Conservation (phyloP, 1,284 basidiomycete species). For the Marasmius tenuissimus region DNA sequence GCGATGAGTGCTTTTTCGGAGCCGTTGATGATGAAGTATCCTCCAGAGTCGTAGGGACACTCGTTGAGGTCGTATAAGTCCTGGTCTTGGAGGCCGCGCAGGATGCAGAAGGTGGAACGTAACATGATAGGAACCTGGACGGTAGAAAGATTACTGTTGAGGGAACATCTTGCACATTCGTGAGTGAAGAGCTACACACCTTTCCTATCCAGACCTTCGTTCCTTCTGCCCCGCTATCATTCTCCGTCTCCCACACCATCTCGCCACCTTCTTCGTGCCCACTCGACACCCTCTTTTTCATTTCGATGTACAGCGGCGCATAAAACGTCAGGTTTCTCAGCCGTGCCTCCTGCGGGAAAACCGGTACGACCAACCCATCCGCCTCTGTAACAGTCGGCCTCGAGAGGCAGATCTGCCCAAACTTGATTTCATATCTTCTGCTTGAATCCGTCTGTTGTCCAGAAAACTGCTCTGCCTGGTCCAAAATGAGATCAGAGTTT, state of each 20-base stretch:
- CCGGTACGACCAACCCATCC: constrained; percentile 90
- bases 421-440: too few species aligned
- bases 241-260: constrained; percentile 79
- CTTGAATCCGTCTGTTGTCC: too few species aligned
- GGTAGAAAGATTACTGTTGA: too few species aligned
- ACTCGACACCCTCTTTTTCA: constrained; percentile 83
- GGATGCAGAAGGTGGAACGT: constrained; percentile 92
- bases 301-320: constrained; percentile 95
- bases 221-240: constrained; percentile 62
- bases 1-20: too few species aligned
- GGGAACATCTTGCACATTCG: constrained; percentile 13
- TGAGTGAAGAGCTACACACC: constrained; percentile 37
- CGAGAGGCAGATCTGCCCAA: too few species aligned
- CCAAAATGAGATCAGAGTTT: too few species aligned
- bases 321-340: constrained; percentile 95
- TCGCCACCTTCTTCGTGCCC: constrained; percentile 88
- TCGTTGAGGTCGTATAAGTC: constrained; percentile 87
- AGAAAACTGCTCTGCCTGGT: too few species aligned
- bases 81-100: constrained; percentile 77
- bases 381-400: constrained; percentile 97
- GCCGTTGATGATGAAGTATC: too few species aligned
- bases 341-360: constrained; percentile 98
- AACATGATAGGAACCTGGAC: constrained; percentile 99
- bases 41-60: too few species aligned
- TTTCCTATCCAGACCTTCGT: constrained; percentile 97